Base-by-base conservation (phyloP, 805 yeast species). In the Blastobotrys peoriensis region DNA sequence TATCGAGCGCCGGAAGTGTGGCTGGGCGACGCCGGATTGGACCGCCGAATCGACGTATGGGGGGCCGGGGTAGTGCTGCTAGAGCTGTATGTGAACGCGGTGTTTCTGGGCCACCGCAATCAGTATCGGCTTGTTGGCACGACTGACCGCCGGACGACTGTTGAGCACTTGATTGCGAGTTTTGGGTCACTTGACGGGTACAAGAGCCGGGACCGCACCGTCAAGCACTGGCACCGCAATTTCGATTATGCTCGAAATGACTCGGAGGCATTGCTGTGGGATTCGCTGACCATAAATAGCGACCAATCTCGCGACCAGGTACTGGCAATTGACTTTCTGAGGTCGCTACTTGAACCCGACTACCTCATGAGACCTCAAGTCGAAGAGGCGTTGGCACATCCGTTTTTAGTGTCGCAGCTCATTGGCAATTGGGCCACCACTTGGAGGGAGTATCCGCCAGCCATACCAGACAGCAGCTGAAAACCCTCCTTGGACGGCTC, bases 1-100 rank as follows among this genome's bases (percentile, higher is more conserved):
- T 55, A 55, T 35, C 45, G 59, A 2, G 59, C 59, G 3, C 59
- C 59, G 6, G 59, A 55, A 36, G 57, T 55, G 4, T 19, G 54
- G 9, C 47, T 52, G 3, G 59, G 59, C 19, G 59, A 54, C 33
- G 21, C 39, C 10, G 41, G 41, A 3, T 55, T 55, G 25, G 47
- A 49, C 34, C 48, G 38, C n/a, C 38, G 48, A 27, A 52, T 55
- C 16, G 59, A 55, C 36, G 40, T 55, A 9, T 55, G 59, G 59
- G 51, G 59, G 28, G 49, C 47, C 4, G 59, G 59, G 6, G 50
- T 55, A 8, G 43, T 55, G 3, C 35, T 55, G 39, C 41, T 53
- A 3, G 59, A 55, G 42, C 28, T 54, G 17, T 37, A 51, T 17
- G 39, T 54, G 28, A 44, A 42, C 21, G 10, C n/a, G 8, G 25